Percentiles rank a stretch among this genome's conserved stretches.
phyloP scores from a whole-genome alignment of 106 monocot genomes.

The Acorus gramineus region DNA sequence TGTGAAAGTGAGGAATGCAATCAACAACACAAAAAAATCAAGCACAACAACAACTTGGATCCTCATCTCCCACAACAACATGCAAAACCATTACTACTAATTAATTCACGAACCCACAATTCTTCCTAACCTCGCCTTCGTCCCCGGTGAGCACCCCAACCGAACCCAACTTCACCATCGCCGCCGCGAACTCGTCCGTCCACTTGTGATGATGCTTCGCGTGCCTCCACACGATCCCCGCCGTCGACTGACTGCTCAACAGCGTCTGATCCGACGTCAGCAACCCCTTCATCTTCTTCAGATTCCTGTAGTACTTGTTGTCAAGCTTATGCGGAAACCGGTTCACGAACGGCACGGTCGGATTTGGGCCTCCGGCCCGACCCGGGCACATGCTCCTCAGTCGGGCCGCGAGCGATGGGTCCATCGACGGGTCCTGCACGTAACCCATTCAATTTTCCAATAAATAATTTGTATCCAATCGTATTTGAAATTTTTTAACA shows the following conservation, averaged over 20 bases:
- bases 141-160: too few species aligned
- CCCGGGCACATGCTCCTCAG: not conserved
- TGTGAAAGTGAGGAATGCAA: too few species aligned
- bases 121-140: too few species aligned
- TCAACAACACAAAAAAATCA: too few species aligned
- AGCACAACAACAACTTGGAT: too few species aligned
- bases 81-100: too few species aligned
- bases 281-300: slow-evolving; percentile 10
- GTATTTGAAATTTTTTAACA: too few species aligned
- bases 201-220: not conserved
- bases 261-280: slow-evolving; percentile 35
- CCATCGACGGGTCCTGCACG: not conserved
- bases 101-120: too few species aligned
- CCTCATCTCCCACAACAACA: too few species aligned
- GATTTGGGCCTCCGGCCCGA: not conserved
- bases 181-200: slow-evolving; percentile 19
- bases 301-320: slow-evolving; percentile 24
- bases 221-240: not conserved
- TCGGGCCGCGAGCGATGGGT: not conserved
- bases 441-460: too few species aligned
- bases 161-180: slow-evolving; percentile 19
- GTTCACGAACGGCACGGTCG: slow-evolving; percentile 13
- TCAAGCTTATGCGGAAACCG: slow-evolving; percentile 15
- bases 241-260: not conserved
- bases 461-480: too few species aligned